These are phyloP conservation scores for Phytomonas serpens DNA, from an alignment of 208 protist genomes.

Conservation along the genomic window DNA sequence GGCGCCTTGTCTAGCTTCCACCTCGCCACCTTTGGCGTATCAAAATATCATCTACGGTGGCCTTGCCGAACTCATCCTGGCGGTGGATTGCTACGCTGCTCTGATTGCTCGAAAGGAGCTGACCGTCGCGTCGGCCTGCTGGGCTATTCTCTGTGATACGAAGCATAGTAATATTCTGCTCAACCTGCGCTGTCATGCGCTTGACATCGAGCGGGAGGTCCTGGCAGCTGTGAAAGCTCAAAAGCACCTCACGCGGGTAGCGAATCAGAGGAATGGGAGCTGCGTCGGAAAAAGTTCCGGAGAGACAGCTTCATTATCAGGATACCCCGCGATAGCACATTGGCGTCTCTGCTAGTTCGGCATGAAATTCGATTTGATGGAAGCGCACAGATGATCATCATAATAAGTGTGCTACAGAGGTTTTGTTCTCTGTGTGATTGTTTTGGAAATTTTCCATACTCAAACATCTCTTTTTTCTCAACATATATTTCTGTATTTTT, in stretches of 20 bases:
- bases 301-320: too few species aligned
- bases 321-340: too few species aligned
- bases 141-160: slow-evolving; percentile 47
- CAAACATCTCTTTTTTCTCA: not conserved
- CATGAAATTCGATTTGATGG: too few species aligned
- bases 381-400: too few species aligned
- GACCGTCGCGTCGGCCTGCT: slow-evolving; percentile 55
- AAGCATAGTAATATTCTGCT: slow-evolving; percentile 18
- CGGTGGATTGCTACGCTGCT: slow-evolving; percentile 56
- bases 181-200: slow-evolving; percentile 23
- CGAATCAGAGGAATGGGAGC: not conserved
- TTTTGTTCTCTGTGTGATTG: too few species aligned
- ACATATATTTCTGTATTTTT: slow-evolving; percentile 6
- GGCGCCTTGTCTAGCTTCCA: too few species aligned
- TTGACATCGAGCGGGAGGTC: slow-evolving; percentile 58
- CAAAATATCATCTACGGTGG: slow-evolving; percentile 52
- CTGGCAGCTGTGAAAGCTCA: slow-evolving; percentile 46
- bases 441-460: too few species aligned
- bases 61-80: slow-evolving; percentile 45
- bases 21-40: slow-evolving; percentile 4
- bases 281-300: too few species aligned
- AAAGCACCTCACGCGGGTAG: not conserved
- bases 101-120: slow-evolving; percentile 49
- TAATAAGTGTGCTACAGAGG: too few species aligned
- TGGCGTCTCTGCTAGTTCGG: too few species aligned